Evolutionary conservation across 2,329 filamentous ascomycete species (phyloP), one percentile per base, ranked within the genome.

Genomic region (Colletotrichum tamarilloi): DNA sequence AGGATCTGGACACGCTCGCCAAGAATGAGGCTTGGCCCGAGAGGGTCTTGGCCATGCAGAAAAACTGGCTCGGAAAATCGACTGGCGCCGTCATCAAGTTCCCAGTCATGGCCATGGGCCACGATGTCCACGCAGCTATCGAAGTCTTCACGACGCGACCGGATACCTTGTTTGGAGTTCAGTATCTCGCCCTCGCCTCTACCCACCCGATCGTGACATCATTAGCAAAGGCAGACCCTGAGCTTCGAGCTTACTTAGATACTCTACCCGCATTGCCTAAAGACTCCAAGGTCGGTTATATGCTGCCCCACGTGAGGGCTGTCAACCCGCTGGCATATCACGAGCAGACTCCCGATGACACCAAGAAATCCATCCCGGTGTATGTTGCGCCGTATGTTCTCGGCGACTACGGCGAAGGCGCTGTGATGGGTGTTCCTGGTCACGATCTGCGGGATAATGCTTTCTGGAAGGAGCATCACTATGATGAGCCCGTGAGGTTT

Each of bases 361-460:
- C 85, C 42, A 87, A 90, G 79, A 78, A 87, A 75, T 86, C 88
- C 8, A 77, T 97, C 5, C 94, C 95, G 1, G 87, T 97, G 5
- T 97, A 93, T 78, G 93, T 94, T 26, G 94, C 95, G 11, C 92
- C 94, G 0, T 97, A 97, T 79, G 95, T 97, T 12, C 86, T 97
- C 5, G 93, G 92, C 30, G 93, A 95, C 78, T 97, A 97, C 77
- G 94, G 95, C 19, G 93, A 95, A 76, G 95, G 95, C 1, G 95
- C 95, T 11, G 93, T 97, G 2, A 97, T 98, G 95, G 95, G 95
- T 56, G 95, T 97, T 8, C 95, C 95, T 0, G 95, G 92, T 2
- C 95, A 98, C 79, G 95, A 98, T 81, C 80, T 87, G 5, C 89
- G 94, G 65, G 95, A 98, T 77, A 87, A 93, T 81, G 89, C 90